These are phyloP conservation scores for Calonectria leucothoes DNA, from an alignment of 2,329 filamentous ascomycete genomes.

Conservation along the genomic window DNA sequence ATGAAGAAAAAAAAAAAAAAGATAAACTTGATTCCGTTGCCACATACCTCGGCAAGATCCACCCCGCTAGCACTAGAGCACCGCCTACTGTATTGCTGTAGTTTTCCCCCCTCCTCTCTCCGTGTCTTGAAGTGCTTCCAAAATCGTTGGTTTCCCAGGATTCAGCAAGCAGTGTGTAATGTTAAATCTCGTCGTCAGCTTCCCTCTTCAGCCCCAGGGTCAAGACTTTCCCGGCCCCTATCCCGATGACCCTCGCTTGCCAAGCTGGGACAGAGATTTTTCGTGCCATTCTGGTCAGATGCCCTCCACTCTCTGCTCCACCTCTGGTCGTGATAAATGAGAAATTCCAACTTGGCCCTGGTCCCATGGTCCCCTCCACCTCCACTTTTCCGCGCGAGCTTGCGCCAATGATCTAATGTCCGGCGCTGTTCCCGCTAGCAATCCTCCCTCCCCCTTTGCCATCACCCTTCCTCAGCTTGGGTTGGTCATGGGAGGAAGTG, in stretches of 20 bases:
- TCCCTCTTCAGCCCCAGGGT: not conserved
- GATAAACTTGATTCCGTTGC: not conserved
- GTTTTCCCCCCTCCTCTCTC: no score
- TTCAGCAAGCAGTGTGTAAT: not conserved
- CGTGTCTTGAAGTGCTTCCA: not conserved
- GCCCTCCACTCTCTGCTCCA: slow-evolving; percentile 18
- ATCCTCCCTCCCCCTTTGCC: not conserved
- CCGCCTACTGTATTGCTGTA: no score
- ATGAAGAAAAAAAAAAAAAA: not conserved
- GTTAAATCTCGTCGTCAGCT: slow-evolving; percentile 5
- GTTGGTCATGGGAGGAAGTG: slow-evolving; percentile 4
- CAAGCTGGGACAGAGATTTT: slow-evolving; percentile 13
- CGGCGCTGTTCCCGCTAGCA: slow-evolving; percentile 22
- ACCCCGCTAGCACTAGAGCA: not conserved
- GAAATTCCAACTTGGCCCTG: slow-evolving; percentile 2
- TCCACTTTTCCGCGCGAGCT: slow-evolving; percentile 27
- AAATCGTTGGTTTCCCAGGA: not conserved
- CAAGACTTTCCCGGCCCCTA: slow-evolving; percentile 20
- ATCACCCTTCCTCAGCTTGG: not conserved
- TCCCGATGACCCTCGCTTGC: slow-evolving; percentile 5
- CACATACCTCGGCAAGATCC: not conserved
- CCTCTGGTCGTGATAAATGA: slow-evolving; percentile 15
- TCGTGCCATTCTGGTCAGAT: not conserved
- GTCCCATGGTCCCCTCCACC: not conserved
- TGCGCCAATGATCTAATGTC: slow-evolving; percentile 23